These are phyloP conservation scores for Coniochaeta sp. DNA, from an alignment of 2,329 filamentous ascomycete species.

Conservation along the genomic window DNA sequence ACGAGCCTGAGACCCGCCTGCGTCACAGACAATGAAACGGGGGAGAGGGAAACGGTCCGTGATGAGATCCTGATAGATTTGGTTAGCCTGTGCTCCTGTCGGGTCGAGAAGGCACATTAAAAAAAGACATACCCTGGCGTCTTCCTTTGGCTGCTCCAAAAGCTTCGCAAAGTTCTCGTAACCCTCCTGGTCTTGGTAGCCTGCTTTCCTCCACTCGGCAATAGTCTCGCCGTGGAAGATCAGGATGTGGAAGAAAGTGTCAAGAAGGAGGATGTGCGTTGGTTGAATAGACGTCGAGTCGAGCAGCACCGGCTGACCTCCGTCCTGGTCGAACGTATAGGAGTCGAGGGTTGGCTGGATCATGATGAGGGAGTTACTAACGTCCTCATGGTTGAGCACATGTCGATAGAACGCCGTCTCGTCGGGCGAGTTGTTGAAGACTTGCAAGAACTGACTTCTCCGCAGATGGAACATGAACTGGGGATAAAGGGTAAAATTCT, in stretches of 20 bases:
- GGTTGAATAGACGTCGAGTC: constrained; percentile 96
- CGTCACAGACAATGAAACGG: constrained; percentile 96
- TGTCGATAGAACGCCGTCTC: constrained; percentile 99
- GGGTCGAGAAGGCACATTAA: constrained; percentile 3
- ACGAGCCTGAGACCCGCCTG: constrained; percentile 94
- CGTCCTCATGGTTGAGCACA: constrained; percentile 94
- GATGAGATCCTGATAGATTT: constrained; percentile 68
- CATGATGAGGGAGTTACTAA: constrained; percentile 95
- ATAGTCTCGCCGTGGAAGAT: constrained; percentile 99
- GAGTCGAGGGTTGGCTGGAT: constrained; percentile 97
- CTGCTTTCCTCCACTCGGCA: constrained; percentile 95
- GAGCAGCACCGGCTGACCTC: constrained; percentile 84
- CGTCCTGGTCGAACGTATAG: constrained; percentile 94
- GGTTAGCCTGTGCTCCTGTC: constrained; percentile 3
- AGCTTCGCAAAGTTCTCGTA: constrained; percentile 92
- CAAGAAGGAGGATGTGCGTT: constrained; percentile 85
- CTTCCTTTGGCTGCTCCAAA: constrained; percentile 90
- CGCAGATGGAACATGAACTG: constrained; percentile 99
- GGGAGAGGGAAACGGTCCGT: constrained; percentile 97
- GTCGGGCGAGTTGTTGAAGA: constrained; percentile 99
- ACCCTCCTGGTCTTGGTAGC: constrained; percentile 95
- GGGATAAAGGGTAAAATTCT: constrained; percentile 98
- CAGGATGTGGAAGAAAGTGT: constrained; percentile 98
- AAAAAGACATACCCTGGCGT: constrained; percentile 62
- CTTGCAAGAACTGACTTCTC: constrained; percentile 93